Percentiles rank a stretch among this genome's conserved stretches.
Conservation (phyloP, 352 stramenopile genomes). For the Detonula confervacea region DNA sequence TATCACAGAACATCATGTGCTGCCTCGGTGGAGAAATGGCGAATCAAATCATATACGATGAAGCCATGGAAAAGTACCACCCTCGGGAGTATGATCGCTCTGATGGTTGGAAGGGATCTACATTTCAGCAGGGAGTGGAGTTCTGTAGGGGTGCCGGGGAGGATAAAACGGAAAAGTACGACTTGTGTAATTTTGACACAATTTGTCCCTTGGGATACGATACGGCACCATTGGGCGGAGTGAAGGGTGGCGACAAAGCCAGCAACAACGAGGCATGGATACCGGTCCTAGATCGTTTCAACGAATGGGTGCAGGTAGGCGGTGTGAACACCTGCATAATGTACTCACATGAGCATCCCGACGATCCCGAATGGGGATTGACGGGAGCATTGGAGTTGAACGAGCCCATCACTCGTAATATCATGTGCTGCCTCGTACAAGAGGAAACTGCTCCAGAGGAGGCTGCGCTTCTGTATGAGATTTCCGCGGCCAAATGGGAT, state of each 20-base stretch:
- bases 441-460: background rate
- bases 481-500: background rate
- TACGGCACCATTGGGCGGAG: background rate
- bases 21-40: background rate
- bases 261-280: background rate
- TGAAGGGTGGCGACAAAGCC: background rate
- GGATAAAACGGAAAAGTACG: background rate
- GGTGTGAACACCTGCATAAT: background rate
- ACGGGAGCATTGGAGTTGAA: slow-evolving; percentile 30
- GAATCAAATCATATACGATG: background rate
- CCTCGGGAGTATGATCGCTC: background rate
- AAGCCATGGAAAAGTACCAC: background rate
- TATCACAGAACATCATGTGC: background rate
- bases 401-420: slow-evolving; percentile 24
- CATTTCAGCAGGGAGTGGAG: background rate
- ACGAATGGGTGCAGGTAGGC: slow-evolving; percentile 20
- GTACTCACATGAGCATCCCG: slow-evolving; percentile 5
- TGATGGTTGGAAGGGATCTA: background rate
- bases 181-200: slow-evolving; percentile 5
- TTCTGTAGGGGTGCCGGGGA: background rate
- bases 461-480: background rate
- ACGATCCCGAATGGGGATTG: slow-evolving; percentile 21
- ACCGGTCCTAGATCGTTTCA: background rate
- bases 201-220: slow-evolving; percentile 11
- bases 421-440: slow-evolving; percentile 24